These are phyloP conservation scores for Rutstroemia sp. DNA, from an alignment of 2,329 filamentous ascomycete species.

Conservation along the genomic window DNA sequence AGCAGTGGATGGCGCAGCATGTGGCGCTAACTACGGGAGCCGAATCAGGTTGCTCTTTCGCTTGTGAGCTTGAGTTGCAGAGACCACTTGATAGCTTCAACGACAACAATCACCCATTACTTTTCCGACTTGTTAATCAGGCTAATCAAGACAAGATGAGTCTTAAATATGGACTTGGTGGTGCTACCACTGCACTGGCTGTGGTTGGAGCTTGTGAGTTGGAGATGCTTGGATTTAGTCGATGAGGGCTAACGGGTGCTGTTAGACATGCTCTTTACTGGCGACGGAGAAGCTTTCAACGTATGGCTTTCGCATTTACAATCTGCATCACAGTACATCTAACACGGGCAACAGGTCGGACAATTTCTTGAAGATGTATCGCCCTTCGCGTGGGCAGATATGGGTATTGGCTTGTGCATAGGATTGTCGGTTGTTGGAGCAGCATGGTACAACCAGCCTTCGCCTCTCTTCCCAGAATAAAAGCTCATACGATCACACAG, in stretches of 20 bases:
- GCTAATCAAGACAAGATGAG: slow-evolving; percentile 47
- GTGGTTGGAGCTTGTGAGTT: slow-evolving; percentile 74
- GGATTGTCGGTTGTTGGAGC: slow-evolving; percentile 93
- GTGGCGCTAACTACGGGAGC: slow-evolving; percentile 18
- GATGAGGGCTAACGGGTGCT: slow-evolving; percentile 21
- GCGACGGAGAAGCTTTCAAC: slow-evolving; percentile 93
- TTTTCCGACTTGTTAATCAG: neutral
- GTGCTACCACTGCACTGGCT: slow-evolving; percentile 58
- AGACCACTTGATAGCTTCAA: slow-evolving; percentile 6
- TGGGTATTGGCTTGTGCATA: slow-evolving; percentile 91
- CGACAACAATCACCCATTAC: neutral
- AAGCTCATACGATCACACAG: slow-evolving; percentile 39
- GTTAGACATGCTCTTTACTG: slow-evolving; percentile 96
- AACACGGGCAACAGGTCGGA: slow-evolving; percentile 56
- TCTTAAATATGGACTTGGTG: slow-evolving; percentile 63
- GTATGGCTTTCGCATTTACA: slow-evolving; percentile 41
- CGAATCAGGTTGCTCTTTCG: slow-evolving; percentile 7
- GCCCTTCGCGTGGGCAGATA: slow-evolving; percentile 84
- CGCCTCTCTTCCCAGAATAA: neutral
- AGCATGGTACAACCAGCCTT: slow-evolving; percentile 63
- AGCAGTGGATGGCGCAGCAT: slow-evolving; percentile 9
- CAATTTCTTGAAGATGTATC: slow-evolving; percentile 91
- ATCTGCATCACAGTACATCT: neutral
- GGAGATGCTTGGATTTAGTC: slow-evolving; percentile 29
- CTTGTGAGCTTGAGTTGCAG: slow-evolving; percentile 4